Evolutionary conservation across 2,329 filamentous ascomycete genomes (phyloP).

Genomic region (Alternaria brassicae): DNA sequence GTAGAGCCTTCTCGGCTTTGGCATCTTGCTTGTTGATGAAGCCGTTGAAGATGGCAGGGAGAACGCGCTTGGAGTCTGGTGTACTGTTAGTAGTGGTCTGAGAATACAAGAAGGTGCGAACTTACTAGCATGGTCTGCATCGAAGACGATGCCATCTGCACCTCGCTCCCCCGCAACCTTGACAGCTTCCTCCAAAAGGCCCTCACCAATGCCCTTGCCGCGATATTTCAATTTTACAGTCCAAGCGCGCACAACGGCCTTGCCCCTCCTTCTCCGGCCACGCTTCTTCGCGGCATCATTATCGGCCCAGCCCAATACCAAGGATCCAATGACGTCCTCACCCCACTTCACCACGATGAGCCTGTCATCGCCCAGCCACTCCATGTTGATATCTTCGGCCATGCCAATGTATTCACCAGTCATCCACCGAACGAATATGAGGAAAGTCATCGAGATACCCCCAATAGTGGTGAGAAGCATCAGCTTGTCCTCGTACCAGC

Average conservation of each 20-base stretch:
- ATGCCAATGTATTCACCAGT: conserved; percentile 68
- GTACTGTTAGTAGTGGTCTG: conserved; percentile 19
- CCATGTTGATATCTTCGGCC: conserved; percentile 68
- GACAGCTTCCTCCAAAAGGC: conserved; percentile 76
- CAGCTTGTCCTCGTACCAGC: conserved; percentile 58
- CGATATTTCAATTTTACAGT: conserved; percentile 75
- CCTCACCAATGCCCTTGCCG: conserved; percentile 73
- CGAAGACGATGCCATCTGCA: conserved; percentile 75
- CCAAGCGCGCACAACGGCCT: conserved; percentile 81
- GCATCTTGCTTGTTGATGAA: conserved; percentile 46
- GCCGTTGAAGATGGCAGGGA: conserved; percentile 46
- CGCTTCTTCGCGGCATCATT: conserved; percentile 54
- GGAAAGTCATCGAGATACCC: conserved; percentile 68
- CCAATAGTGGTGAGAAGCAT: conserved; percentile 65
- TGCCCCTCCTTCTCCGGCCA: conserved; percentile 63
- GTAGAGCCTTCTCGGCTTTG: conserved; percentile 45
- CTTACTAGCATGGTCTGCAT: conserved; percentile 77
- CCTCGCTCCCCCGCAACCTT: conserved; percentile 71
- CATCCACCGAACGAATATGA: conserved; percentile 67
- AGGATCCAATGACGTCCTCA: conserved; percentile 71
- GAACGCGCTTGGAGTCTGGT: conserved; percentile 44
- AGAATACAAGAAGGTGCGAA: conserved; percentile 21
- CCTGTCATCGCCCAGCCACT: conserved; percentile 64
- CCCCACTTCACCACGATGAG: conserved; percentile 71
- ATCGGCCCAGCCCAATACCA: conserved; percentile 71